Evolutionary conservation across 306 rosid species (phyloP).

Genomic region (Cicer yamashitae): DNA sequence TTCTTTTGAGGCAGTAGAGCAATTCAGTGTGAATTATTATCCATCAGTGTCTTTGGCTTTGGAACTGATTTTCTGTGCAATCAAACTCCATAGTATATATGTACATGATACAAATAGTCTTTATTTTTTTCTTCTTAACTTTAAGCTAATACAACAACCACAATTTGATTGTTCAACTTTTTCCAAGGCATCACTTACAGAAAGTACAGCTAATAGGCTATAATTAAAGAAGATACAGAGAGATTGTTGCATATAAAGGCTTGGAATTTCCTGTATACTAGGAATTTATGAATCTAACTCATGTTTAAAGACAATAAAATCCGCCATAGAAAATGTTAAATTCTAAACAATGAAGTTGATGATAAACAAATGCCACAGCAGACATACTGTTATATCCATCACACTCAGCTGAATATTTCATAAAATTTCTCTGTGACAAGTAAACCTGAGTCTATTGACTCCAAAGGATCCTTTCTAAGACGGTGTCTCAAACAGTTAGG

Average conservation of each 20-base stretch:
- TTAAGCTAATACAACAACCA: not conserved
- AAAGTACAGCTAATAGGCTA: slow-evolving; percentile 12
- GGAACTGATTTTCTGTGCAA: no score
- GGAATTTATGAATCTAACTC: slow-evolving; percentile 35
- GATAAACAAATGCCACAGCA: slow-evolving; percentile 42
- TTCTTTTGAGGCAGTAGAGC: no score
- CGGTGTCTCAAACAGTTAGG: slow-evolving; percentile 97
- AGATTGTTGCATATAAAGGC: slow-evolving; percentile 1
- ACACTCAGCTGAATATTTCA: slow-evolving; percentile 72
- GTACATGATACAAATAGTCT: no score
- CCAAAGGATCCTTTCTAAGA: slow-evolving; percentile 95
- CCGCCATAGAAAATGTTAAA: slow-evolving; percentile 37
- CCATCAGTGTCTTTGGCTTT: no score
- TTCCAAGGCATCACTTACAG: slow-evolving; percentile 3
- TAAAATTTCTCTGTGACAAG: slow-evolving; percentile 89
- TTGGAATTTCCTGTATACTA: slow-evolving; percentile 30
- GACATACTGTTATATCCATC: slow-evolving; percentile 36
- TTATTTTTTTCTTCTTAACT: no score
- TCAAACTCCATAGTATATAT: no score
- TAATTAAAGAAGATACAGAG: not conserved
- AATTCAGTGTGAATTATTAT: no score
- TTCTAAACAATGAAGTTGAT: slow-evolving; percentile 31
- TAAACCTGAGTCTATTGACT: slow-evolving; percentile 92
- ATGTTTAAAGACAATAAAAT: slow-evolving; percentile 38
- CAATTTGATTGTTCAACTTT: slow-evolving; percentile 3